Evolutionary conservation across 345 rosid species (phyloP).

Genomic region (Brassica cretica): DNA sequence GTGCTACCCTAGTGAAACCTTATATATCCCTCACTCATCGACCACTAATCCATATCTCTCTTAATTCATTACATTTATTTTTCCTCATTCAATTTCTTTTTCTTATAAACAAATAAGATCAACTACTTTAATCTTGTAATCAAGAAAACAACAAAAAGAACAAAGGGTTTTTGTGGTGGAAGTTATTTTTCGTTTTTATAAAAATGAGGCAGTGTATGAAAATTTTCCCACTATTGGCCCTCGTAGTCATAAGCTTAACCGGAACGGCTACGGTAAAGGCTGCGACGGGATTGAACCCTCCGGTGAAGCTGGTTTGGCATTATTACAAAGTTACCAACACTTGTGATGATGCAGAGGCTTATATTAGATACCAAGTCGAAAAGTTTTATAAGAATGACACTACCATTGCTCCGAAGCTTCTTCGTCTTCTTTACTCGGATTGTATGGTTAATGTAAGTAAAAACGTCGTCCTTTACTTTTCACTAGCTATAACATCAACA

Average conservation of each 20-base stretch:
- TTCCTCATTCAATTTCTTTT: not conserved
- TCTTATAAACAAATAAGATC: not conserved
- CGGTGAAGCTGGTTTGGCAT: slow-evolving; percentile 56
- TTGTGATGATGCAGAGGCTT: slow-evolving; percentile 57
- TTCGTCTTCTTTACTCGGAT: slow-evolving; percentile 68
- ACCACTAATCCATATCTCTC: slow-evolving; percentile 15
- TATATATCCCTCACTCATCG: slow-evolving; percentile 20
- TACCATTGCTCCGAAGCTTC: slow-evolving; percentile 58
- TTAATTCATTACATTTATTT: slow-evolving; percentile 24
- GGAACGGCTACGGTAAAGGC: slow-evolving; percentile 37
- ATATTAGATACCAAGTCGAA: slow-evolving; percentile 51
- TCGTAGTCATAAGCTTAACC: slow-evolving; percentile 30
- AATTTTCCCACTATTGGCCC: slow-evolving; percentile 28
- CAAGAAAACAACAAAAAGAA: not conserved
- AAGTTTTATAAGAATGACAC: slow-evolving; percentile 43
- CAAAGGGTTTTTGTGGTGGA: slow-evolving; percentile 37
- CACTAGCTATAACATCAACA: not conserved
- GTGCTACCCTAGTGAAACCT: slow-evolving; percentile 18
- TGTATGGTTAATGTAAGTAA: slow-evolving; percentile 66
- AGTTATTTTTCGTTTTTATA: not conserved
- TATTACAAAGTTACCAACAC: slow-evolving; percentile 49
- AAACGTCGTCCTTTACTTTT: not conserved
- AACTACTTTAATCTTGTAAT: not conserved
- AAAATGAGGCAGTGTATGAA: slow-evolving; percentile 24
- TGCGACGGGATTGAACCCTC: slow-evolving; percentile 45